These are phyloP conservation scores for Solanum rostratum DNA, from an alignment of 257 asterid genomes.

Conservation along the genomic window DNA sequence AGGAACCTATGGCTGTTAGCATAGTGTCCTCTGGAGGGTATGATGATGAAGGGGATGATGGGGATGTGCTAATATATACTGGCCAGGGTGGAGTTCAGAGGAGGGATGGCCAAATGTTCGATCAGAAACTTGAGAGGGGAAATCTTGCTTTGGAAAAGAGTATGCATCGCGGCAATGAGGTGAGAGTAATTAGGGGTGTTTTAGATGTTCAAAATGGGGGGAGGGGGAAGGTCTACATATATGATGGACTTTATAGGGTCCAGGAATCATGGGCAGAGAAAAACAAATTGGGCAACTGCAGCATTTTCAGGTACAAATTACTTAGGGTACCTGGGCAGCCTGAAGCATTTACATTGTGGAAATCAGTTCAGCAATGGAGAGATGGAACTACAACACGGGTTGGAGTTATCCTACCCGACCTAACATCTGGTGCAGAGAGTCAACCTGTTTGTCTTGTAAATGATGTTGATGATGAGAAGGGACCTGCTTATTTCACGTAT, in stretches of 20 bases:
- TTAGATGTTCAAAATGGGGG: conserved; percentile 12
- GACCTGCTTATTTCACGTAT: conserved; percentile 83
- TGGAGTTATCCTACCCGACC: conserved; percentile 73
- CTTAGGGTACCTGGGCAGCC: conserved; percentile 79
- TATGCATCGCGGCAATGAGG: conserved; percentile 30
- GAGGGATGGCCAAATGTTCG: conserved; percentile 65
- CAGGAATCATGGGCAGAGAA: conserved; percentile 81
- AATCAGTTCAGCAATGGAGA: conserved; percentile 80
- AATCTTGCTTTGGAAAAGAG: conserved; percentile 45
- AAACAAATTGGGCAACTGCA: conserved; percentile 52
- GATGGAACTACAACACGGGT: conserved; percentile 49
- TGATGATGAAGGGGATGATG: conserved; percentile 68
- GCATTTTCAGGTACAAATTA: conserved; percentile 74
- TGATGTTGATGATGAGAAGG: conserved; percentile 80
- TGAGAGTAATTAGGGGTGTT: conserved; percentile 56
- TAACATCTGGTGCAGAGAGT: conserved; percentile 67
- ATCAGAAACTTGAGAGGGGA: conserved; percentile 72
- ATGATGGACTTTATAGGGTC: conserved; percentile 79
- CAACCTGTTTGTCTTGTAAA: conserved; percentile 77
- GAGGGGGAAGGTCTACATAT: conserved; percentile 61
- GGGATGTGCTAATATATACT: conserved; percentile 57
- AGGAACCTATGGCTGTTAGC: conserved; percentile 88
- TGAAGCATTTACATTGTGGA: conserved; percentile 71
- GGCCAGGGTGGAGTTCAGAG: conserved; percentile 87
- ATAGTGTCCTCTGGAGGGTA: conserved; percentile 92